These are phyloP conservation scores for Cladorrhinum samala DNA, from an alignment of 495 filamentous ascomycete genomes.

Conservation along the genomic window DNA sequence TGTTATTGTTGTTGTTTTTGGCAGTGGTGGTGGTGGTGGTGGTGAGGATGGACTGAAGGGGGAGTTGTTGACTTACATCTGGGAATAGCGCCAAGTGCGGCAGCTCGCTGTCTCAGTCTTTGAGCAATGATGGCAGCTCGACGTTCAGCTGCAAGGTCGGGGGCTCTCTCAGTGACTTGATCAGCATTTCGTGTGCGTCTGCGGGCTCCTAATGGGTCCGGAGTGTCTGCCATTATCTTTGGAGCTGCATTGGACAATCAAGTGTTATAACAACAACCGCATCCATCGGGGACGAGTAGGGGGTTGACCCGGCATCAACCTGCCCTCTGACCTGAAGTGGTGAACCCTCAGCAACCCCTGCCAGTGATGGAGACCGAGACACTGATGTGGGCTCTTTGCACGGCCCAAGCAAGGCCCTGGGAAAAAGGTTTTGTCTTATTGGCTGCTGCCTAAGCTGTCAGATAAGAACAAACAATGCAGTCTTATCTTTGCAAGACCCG, in stretches of 20 bases:
- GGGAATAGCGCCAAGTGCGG: slow-evolving; percentile 7
- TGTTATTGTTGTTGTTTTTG: too few species aligned
- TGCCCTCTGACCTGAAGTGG: too few species aligned
- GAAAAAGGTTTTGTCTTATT: too few species aligned
- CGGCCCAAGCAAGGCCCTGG: too few species aligned
- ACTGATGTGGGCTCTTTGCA: too few species aligned
- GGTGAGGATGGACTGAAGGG: neutral
- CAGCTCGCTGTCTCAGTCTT: slow-evolving; percentile 3
- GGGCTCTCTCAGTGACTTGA: neutral
- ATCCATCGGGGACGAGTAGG: neutral
- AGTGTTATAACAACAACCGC: neutral
- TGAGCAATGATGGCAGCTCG: slow-evolving; percentile 14
- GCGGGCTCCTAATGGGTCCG: neutral
- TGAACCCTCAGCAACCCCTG: too few species aligned
- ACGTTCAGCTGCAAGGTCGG: slow-evolving; percentile 1
- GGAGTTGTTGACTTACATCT: slow-evolving; percentile 16
- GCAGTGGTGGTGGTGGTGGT: neutral
- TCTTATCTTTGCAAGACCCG: too few species aligned
- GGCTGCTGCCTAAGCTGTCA: too few species aligned
- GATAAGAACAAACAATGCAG: too few species aligned
- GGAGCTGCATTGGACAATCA: neutral
- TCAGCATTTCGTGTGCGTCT: neutral
- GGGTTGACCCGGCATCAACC: too few species aligned
- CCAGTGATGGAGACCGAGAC: too few species aligned
- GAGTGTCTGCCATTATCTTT: neutral